Evolutionary conservation across 1,139 yeast species (phyloP).

Genomic region (Meyerozyma guilliermondii): DNA sequence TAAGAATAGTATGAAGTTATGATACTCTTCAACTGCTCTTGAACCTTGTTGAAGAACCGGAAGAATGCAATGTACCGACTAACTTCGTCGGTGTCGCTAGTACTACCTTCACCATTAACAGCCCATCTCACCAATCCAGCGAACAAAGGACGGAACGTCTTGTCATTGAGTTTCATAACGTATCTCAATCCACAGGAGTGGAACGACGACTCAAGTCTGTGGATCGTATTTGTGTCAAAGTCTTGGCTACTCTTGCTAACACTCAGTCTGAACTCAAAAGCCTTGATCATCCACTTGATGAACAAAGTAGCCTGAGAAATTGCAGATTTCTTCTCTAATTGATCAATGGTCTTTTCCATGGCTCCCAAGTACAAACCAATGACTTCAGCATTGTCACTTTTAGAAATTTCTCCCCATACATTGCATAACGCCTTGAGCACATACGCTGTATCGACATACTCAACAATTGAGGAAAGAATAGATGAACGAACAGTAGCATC

Average conservation of each 20-base stretch:
- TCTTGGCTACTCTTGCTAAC: conserved; percentile 26
- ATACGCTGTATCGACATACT: conserved; percentile 61
- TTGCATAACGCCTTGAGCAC: conserved; percentile 58
- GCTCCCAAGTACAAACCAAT: conserved; percentile 68
- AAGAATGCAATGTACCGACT: conserved; percentile 70
- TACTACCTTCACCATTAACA: conserved; percentile 69
- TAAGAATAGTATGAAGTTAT: conserved; percentile 87
- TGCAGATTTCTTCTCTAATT: conserved; percentile 69
- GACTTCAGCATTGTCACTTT: conserved; percentile 44
- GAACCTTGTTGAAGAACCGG: conserved; percentile 80
- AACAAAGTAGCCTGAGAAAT: conserved; percentile 65
- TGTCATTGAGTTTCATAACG: conserved; percentile 90
- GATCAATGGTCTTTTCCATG: conserved; percentile 60
- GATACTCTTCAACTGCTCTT: conserved; percentile 78
- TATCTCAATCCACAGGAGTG: conserved; percentile 69
- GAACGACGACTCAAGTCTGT: conserved; percentile 74
- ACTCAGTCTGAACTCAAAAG: conserved; percentile 63
- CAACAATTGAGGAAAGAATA: conserved; percentile 59
- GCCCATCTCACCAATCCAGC: conserved; percentile 93
- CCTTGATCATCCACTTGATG: conserved; percentile 62
- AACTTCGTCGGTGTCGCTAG: conserved; percentile 37
- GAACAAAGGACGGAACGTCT: conserved; percentile 87
- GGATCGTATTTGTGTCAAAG: conserved; percentile 69
- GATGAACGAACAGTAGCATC: conserved; percentile 58
- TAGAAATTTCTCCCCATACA: conserved; percentile 50